These are phyloP conservation scores for Daedalea quercina DNA, from an alignment of 768 basidiomycete genomes.

Conservation along the genomic window DNA sequence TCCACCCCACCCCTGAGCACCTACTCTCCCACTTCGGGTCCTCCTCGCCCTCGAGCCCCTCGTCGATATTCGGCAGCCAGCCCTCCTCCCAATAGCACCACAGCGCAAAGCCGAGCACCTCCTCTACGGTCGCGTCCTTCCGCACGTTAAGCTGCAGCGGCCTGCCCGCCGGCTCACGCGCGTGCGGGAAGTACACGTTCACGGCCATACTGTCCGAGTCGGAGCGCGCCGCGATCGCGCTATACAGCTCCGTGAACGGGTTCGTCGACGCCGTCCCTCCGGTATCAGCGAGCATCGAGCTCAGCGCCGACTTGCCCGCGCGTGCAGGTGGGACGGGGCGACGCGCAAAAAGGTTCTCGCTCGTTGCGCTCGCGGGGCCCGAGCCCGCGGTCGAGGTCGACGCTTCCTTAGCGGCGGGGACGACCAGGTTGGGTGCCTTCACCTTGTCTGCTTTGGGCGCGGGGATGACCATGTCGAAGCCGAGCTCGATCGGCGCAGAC, in stretches of 20 bases:
- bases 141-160: conserved; percentile 71
- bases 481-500: conserved; percentile 26
- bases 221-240: conserved; percentile 74
- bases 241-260: conserved; percentile 85
- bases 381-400: too few species aligned
- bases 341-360: conserved; percentile 39
- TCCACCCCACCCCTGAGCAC: conserved; percentile 83
- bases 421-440: not conserved
- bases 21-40: conserved; percentile 52
- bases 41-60: conserved; percentile 50
- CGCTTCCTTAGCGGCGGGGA: conserved; percentile 1
- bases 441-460: conserved; percentile 4
- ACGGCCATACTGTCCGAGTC: conserved; percentile 54
- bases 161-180: conserved; percentile 50
- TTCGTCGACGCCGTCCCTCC: conserved; percentile 55
- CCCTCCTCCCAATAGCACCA: conserved; percentile 93
- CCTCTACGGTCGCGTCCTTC: conserved; percentile 88
- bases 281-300: conserved; percentile 67
- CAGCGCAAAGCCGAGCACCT: conserved; percentile 88
- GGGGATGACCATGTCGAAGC: conserved; percentile 53
- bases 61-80: conserved; percentile 71
- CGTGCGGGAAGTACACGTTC: conserved; percentile 82
- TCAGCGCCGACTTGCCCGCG: conserved; percentile 56
- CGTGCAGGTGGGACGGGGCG: conserved; percentile 38
- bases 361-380: conserved; percentile 7